A percentile compares a stretch with the other conserved stretches of the same genome.
phyloP scores from a whole-genome alignment of 768 basidiomycete species.

The Mycena maculata region DNA sequence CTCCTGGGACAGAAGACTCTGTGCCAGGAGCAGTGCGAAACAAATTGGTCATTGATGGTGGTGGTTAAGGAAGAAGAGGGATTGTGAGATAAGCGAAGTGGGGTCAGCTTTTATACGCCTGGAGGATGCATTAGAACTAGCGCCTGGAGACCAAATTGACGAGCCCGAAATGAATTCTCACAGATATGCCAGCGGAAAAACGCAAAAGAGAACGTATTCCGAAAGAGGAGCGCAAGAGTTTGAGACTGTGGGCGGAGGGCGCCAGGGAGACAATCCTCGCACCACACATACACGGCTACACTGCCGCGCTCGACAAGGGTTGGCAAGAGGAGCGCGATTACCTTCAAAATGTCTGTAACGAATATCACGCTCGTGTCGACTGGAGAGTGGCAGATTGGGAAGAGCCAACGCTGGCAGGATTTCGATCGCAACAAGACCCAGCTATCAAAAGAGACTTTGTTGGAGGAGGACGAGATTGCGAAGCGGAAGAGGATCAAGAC shows the following conservation, averaged over 20 bases:
- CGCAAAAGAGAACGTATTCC: too few relatives aligned
- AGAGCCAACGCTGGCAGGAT: neutral
- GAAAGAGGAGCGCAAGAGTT: neutral
- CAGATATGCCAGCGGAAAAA: too few relatives aligned
- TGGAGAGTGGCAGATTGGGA: conserved; percentile 1
- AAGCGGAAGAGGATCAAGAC: neutral
- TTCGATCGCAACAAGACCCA: neutral
- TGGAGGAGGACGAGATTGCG: neutral
- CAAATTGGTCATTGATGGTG: too few relatives aligned
- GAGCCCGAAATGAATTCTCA: too few relatives aligned
- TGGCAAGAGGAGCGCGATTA: conserved; percentile 14
- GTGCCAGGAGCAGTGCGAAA: too few relatives aligned
- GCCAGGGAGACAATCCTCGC: neutral
- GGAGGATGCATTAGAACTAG: too few relatives aligned
- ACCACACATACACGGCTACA: conserved; percentile 2
- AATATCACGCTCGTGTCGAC: conserved; percentile 1
- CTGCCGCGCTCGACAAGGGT: conserved; percentile 11
- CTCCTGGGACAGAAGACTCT: too few relatives aligned
- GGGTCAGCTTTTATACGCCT: too few relatives aligned
- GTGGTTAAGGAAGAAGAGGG: too few relatives aligned
- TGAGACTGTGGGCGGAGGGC: too few relatives aligned
- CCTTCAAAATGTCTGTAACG: conserved; percentile 7
- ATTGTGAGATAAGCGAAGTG: too few relatives aligned
- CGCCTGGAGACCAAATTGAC: too few relatives aligned
- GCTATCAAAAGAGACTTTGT: neutral